Percentiles rank a stretch among this genome's conserved stretches.
These are phyloP conservation scores for Fusarium haematococcum DNA, from an alignment of 2,329 filamentous ascomycete genomes.

Conservation along the genomic window DNA sequence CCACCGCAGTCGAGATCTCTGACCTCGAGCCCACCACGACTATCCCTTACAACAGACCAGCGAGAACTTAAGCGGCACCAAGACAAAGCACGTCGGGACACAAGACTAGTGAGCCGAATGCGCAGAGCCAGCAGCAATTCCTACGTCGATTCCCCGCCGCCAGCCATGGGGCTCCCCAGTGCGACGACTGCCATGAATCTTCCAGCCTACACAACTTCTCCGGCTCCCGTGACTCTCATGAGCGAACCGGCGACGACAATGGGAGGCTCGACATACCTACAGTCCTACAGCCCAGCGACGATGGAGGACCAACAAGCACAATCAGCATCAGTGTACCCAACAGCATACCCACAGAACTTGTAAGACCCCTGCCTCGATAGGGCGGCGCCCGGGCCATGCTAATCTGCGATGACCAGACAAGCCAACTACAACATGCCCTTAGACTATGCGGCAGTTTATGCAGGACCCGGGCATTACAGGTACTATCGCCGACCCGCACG, in stretches of 20 bases:
- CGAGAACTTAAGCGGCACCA: conserved; percentile 71
- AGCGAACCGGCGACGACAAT: conserved; percentile 61
- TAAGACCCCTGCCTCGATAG: conserved; percentile 44
- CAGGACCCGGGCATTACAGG: conserved; percentile 53
- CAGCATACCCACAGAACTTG: conserved; percentile 52
- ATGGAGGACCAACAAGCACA: conserved; percentile 57
- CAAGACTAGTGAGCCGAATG: conserved; percentile 64
- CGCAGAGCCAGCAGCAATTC: conserved; percentile 63
- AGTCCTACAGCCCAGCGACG: conserved; percentile 62
- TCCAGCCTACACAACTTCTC: conserved; percentile 64
- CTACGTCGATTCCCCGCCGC: conserved; percentile 53
- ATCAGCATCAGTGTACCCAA: conserved; percentile 49
- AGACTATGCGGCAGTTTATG: conserved; percentile 56
- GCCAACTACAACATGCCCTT: conserved; percentile 57
- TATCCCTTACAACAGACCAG: conserved; percentile 68
- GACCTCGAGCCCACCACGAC: conserved; percentile 69
- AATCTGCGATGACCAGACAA: conserved; percentile 44
- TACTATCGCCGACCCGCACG: conserved; percentile 43
- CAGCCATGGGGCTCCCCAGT: conserved; percentile 51
- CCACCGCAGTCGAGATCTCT: conserved; percentile 63
- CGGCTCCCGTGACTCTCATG: conserved; percentile 63
- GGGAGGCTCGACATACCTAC: conserved; percentile 58
- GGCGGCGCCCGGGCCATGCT: conserved; percentile 46
- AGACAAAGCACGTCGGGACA: conserved; percentile 69
- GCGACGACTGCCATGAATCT: conserved; percentile 57